Evolutionary conservation across 2,329 filamentous ascomycete genomes (phyloP), one percentile per base, ranked within the genome.

Genomic region (Bimuria novae-zelandiae): DNA sequence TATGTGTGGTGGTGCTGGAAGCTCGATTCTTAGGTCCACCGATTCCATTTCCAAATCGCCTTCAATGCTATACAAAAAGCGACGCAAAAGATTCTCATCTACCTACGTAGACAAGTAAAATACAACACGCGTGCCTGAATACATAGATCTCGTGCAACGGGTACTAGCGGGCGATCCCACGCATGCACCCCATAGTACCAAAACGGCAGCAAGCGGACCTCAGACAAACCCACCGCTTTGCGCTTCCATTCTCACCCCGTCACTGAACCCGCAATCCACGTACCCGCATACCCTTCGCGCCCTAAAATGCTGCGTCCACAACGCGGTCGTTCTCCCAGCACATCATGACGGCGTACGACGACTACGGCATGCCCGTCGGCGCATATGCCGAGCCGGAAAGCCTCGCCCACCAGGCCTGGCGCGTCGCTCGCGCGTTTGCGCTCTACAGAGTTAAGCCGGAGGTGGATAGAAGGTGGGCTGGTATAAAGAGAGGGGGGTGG

Each of bases 271-370:
- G 52, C 53, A 53, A 35, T 29, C 53, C 41, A 54, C 49, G 36
- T 36, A 35, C 43, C 49, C 46, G 36, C 55, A 30, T 53, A 41
- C 49, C 39, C 19, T 30, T 10, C 41, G 7, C 33, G 29, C 19
- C 14, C 46, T 49, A 70, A 67, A 51, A 73, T 72, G 71, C 68
- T 65, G 62, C 59, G 51, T 61, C 60, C 52, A 61, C 59, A 42
- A 35, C 37, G 30, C 45, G 11, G 30, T 29, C 54, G 39, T 14
- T 52, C 43, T 16, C 43, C 29, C 39, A 39, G 39, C 45, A 54
- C 51, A 73, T 53, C 49, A 74, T 73, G 71, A 73, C 68, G 35
- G 55, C 54, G 55, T 73, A 73, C 68, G 72, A 75, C 64, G 71
- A 73, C 56, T 73, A 72, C 61, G 71, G 71, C 47, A 57, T 73